Evolutionary conservation across 768 basidiomycete species (phyloP).

Genomic region (Tricholoma terreum): DNA sequence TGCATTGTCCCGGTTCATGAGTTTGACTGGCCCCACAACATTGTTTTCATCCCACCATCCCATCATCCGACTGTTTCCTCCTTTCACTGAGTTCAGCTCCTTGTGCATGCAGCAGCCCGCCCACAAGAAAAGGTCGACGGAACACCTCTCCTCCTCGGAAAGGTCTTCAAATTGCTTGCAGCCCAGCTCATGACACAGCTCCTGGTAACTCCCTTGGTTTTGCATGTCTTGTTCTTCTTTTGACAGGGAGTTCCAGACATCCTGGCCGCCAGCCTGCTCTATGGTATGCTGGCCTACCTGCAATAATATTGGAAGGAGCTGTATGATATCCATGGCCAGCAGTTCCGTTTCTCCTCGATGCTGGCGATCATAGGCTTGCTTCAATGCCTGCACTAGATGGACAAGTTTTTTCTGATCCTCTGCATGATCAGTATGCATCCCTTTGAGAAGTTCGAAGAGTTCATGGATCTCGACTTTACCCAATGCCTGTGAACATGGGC

Average conservation of each 20-base stretch:
- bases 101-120: conserved; percentile 32
- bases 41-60: conserved; percentile 17
- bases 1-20: conserved; percentile 28
- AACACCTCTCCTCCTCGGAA: neutral
- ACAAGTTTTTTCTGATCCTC: neutral
- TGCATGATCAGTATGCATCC: neutral
- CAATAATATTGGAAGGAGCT: neutral
- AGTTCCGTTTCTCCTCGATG: neutral
- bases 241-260: neutral
- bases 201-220: neutral
- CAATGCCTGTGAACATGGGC: neutral
- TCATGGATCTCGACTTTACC: neutral
- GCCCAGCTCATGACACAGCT: neutral
- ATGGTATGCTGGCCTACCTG: too few relatives aligned
- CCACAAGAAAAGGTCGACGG: conserved; percentile 25
- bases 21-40: conserved; percentile 18
- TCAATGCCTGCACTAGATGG: neutral
- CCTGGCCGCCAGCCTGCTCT: too few relatives aligned
- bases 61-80: conserved; percentile 20
- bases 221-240: neutral
- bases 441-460: neutral
- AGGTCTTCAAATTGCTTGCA: neutral
- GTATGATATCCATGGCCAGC: neutral
- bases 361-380: neutral
- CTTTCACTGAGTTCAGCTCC: conserved; percentile 28